Base-by-base conservation (phyloP, 345 rosid genomes). In the Linum tenue region DNA sequence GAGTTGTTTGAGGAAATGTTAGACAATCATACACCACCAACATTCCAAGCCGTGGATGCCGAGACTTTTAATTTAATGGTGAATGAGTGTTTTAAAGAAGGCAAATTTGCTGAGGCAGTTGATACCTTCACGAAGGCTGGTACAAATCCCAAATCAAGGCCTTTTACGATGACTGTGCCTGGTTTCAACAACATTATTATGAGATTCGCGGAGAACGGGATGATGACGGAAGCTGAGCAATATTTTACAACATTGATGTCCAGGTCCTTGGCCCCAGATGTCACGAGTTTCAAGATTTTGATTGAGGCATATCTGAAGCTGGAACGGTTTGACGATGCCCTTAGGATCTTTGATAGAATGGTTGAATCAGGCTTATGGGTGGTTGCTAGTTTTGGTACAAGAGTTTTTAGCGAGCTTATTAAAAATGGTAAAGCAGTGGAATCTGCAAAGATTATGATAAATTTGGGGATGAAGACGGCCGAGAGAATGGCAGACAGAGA, bases 21-120 rank as follows among this genome's bases (percentile, higher is more conserved):
- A 77, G 99, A 94, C 72, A 84, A 84, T 73, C 99, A 94, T 77
- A 82, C 86, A 9, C 95, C 97, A 36, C 99, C 97, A 0, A 87
- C 76, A 51, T 77, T 73, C 37, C 95, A 82, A 61, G 91, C 90
- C 0, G 88, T 90, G 78, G 90, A 88, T 76, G 85, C 99, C 0
- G 99, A 94, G 11, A 90, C 97, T 0, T 69, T 87, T 77, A 85
- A 77, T 69, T 70, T 86, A 59, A 87, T 91, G 95, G 97, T 94
- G 41, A 90, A 94, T 15, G 86, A 88, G 64, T 94, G 96, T 73
- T 88, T 94, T 75, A 88, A 85, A 85, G 81, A 82, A 72, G 88
- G 82, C 39, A 69, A 88, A 70, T 64, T 84, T 70, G 73, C 53
- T 0, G 95, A 85, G 78, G 99, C 90, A 0, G 60, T 83, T 71